phyloP scores from a whole-genome alignment of 768 basidiomycete genomes.

The Steccherinum ochraceum region DNA sequence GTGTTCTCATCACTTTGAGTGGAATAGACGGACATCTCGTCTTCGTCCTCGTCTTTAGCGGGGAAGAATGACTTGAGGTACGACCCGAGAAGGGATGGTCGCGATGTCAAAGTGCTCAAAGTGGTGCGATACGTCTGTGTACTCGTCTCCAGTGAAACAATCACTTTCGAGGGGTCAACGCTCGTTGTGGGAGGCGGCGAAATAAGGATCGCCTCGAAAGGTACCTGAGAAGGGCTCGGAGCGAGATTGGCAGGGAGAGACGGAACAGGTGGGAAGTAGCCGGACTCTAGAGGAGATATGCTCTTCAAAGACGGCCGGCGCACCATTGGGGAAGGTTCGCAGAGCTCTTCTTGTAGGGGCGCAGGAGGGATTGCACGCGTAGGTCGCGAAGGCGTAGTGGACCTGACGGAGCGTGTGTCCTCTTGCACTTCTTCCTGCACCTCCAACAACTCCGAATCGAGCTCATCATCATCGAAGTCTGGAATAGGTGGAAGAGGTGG shows the following conservation, averaged over 20 bases:
- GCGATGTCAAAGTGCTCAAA: conserved; percentile 57
- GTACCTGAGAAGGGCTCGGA: conserved; percentile 39
- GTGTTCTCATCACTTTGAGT: conserved; percentile 46
- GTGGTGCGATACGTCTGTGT: conserved; percentile 62
- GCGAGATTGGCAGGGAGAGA: conserved; percentile 41
- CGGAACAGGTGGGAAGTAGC: conserved; percentile 41
- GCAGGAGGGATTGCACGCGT: conserved; percentile 7
- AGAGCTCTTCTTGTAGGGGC: conserved; percentile 16
- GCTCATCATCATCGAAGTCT: conserved; percentile 3
- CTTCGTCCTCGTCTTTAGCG: conserved; percentile 25
- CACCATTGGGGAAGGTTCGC: conserved; percentile 23
- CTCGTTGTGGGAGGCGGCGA: conserved; percentile 35
- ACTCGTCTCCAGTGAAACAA: conserved; percentile 71
- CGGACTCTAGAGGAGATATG: conserved; percentile 20
- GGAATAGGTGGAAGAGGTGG: conserved; percentile 19
- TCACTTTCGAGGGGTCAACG: conserved; percentile 52
- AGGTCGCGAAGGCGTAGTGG: conserved; percentile 8
- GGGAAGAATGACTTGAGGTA: conserved; percentile 23
- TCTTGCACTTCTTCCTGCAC: conserved; percentile 7
- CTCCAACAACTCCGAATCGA: conserved; percentile 1
- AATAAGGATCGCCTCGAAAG: conserved; percentile 63
- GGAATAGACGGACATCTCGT: conserved; percentile 48
- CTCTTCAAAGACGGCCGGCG: conserved; percentile 21
- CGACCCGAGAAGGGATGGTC: conserved; percentile 57
- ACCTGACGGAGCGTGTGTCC: background rate